Evolutionary conservation across 345 rosid species (phyloP).

Genomic region (Salix suchowensis): DNA sequence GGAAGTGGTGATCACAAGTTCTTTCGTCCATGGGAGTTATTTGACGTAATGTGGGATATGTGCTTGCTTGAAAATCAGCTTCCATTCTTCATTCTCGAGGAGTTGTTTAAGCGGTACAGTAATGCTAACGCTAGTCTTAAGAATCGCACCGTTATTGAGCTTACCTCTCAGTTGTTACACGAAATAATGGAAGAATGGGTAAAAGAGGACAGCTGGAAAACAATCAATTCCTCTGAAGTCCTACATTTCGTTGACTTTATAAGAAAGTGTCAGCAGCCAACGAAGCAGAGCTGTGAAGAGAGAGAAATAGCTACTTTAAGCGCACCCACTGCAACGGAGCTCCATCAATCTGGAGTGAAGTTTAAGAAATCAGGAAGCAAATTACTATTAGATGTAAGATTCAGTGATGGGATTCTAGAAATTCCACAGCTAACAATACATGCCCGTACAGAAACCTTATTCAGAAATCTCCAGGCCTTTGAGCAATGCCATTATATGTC

Average conservation of each 20-base stretch:
- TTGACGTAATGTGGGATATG: too few species aligned
- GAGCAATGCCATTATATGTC: constrained; percentile 2
- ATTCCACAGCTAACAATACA: neutral
- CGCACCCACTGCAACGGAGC: neutral
- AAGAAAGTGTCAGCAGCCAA: neutral
- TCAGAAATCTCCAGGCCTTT: constrained; percentile 14
- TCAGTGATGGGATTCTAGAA: constrained; percentile 14
- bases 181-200: neutral
- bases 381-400: neutral
- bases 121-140: fast-evolving
- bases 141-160: fast-evolving
- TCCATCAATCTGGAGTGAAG: constrained; percentile 14
- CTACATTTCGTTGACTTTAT: neutral
- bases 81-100: too few species aligned
- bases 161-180: too few species aligned
- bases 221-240: neutral
- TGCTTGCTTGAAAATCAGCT: too few species aligned
- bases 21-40: fast-evolving
- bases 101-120: too few species aligned
- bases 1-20: too few species aligned
- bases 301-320: too few species aligned
- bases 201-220: neutral
- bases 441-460: neutral
- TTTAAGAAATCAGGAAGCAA: neutral
- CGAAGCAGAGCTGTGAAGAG: too few species aligned